A percentile compares a stretch with the other conserved stretches of the same genome.
These are phyloP conservation scores for Tulasnella sp. DNA, from an alignment of 768 basidiomycete species.

Conservation along the genomic window DNA sequence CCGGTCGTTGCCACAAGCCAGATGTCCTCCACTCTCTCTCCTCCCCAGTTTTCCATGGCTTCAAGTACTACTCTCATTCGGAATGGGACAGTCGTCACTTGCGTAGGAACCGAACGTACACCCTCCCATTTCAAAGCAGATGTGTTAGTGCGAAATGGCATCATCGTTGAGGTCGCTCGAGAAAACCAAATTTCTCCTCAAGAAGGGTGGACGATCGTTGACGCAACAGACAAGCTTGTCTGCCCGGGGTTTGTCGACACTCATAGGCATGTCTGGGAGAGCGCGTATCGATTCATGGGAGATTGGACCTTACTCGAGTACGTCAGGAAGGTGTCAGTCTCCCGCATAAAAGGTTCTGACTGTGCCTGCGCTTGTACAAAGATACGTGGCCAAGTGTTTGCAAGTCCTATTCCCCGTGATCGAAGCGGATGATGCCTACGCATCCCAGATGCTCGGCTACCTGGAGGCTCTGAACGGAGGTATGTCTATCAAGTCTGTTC, in stretches of 20 bases:
- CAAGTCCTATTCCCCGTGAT: background rate
- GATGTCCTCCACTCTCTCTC: background rate
- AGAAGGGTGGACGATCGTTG: background rate
- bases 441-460: conserved; percentile 13
- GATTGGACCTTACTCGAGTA: conserved; percentile 20
- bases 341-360: background rate
- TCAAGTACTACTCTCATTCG: background rate
- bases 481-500: background rate
- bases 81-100: conserved; percentile 17
- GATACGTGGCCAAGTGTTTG: conserved; percentile 15
- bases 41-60: background rate
- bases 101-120: background rate
- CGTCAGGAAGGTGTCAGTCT: background rate
- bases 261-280: conserved; percentile 18
- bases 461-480: conserved; percentile 17
- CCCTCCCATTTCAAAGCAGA: conserved; percentile 3
- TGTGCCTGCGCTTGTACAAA: background rate
- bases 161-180: background rate
- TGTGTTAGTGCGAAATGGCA: conserved; percentile 2
- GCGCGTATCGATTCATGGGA: conserved; percentile 14
- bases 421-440: conserved; percentile 11
- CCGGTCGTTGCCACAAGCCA: background rate
- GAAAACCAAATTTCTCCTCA: background rate
- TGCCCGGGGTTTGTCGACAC: conserved; percentile 15
- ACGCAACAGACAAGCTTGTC: conserved; percentile 17